phyloP scores from a whole-genome alignment of 805 yeast genomes.

The Teunomyces tritomae region DNA sequence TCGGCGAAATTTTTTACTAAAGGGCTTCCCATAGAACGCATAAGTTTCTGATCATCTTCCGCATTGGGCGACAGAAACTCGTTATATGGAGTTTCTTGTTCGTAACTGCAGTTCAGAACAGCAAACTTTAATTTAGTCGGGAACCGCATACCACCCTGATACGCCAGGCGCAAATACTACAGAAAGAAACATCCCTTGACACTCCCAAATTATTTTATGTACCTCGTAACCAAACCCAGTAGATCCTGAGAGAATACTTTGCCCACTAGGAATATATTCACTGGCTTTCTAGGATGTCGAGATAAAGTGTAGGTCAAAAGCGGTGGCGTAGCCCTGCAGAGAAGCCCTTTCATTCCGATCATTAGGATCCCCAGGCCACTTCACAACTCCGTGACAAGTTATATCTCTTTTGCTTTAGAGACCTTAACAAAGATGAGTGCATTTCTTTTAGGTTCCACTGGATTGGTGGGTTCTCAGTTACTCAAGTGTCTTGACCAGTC shows the following conservation, averaged over 20 bases:
- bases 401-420: background rate
- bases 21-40: too few relatives aligned
- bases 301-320: too few relatives aligned
- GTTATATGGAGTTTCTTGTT: background rate
- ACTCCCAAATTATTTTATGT: background rate
- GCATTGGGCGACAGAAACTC: too few relatives aligned
- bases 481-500: slow-evolving; percentile 44
- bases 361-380: background rate
- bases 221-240: background rate
- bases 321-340: background rate
- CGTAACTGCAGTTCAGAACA: background rate
- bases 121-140: background rate
- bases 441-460: slow-evolving; percentile 66
- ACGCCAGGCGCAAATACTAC: background rate
- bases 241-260: too few relatives aligned
- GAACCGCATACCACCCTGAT: background rate
- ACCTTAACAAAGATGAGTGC: slow-evolving; percentile 10
- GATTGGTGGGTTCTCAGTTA: slow-evolving; percentile 65
- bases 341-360: background rate
- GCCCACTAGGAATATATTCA: too few relatives aligned
- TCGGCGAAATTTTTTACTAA: background rate
- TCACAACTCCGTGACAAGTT: background rate
- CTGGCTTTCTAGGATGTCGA: too few relatives aligned
- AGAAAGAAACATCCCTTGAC: background rate
- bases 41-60: too few relatives aligned